Conservation (phyloP, 345 rosid genomes). For the Hibiscus mutabilis region DNA sequence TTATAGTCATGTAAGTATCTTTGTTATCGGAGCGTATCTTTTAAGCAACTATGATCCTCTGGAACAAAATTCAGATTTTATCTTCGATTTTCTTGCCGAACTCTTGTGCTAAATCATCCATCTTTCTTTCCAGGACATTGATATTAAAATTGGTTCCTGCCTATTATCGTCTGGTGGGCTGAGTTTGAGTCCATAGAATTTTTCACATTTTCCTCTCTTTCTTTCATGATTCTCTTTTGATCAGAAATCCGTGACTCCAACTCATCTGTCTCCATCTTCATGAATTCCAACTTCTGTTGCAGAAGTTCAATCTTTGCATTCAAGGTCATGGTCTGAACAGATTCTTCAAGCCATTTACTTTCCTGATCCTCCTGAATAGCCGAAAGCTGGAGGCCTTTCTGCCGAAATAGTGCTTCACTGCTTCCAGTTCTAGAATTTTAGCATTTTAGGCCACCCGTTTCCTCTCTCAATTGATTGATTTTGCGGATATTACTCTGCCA, state of each 20-base stretch:
- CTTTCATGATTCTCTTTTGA: constrained; percentile 30
- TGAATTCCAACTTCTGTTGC: constrained; percentile 33
- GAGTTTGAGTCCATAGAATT: constrained; percentile 26
- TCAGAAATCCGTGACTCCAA: constrained; percentile 28
- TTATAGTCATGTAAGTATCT: constrained; percentile 29
- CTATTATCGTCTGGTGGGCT: constrained; percentile 27
- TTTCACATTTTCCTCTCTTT: constrained; percentile 23
- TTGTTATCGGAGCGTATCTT: constrained; percentile 57
- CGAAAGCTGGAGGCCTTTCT: constrained; percentile 15
- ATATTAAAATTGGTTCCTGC: constrained; percentile 27
- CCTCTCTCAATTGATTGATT: constrained; percentile 33
- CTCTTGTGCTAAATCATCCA: constrained; percentile 57
- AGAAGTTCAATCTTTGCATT: constrained; percentile 16
- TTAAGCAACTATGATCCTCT: constrained; percentile 63
- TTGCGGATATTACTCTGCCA: constrained; percentile 19
- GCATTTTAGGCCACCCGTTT: constrained; percentile 27
- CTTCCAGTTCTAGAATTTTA: constrained; percentile 34
- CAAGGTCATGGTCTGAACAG: constrained; percentile 16
- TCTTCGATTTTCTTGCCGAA: constrained; percentile 60
- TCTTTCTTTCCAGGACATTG: constrained; percentile 47
- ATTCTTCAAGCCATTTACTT: constrained; percentile 10
- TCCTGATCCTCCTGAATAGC: constrained; percentile 13
- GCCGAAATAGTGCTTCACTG: constrained; percentile 14
- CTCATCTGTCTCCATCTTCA: constrained; percentile 22
- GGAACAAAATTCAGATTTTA: constrained; percentile 48